Percentiles rank a stretch among this genome's conserved stretches.
phyloP scores from a whole-genome alignment of 202 grass and related monocot genomes.

The Schoenoplectus tabernaemontani region DNA sequence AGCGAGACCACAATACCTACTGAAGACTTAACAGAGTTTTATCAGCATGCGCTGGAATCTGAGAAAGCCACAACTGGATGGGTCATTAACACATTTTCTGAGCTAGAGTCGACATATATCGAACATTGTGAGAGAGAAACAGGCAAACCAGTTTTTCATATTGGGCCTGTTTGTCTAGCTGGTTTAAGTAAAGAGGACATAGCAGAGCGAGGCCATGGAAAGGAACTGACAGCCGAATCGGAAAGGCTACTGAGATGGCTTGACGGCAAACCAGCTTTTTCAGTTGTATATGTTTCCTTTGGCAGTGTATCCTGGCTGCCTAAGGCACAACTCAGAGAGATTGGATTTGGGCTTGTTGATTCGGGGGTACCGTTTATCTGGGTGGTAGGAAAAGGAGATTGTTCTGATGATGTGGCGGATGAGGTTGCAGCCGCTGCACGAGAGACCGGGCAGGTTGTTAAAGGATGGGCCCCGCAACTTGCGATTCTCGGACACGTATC shows the following conservation, averaged over 20 bases:
- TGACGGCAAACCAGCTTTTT: conserved; percentile 34
- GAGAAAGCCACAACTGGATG: conserved; percentile 44
- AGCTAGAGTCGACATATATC: conserved; percentile 42
- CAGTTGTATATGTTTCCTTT: conserved; percentile 70
- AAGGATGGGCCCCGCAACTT: conserved; percentile 61
- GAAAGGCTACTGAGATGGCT: conserved; percentile 41
- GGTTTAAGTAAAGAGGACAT: conserved; percentile 32
- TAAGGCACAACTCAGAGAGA: conserved; percentile 38
- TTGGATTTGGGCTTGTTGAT: conserved; percentile 44
- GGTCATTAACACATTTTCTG: conserved; percentile 59
- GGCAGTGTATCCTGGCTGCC: conserved; percentile 51
- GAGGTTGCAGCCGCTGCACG: not conserved
- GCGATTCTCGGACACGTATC: conserved; percentile 49
- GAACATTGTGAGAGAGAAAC: conserved; percentile 44
- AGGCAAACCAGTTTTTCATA: conserved; percentile 39
- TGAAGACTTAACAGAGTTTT: conserved; percentile 27
- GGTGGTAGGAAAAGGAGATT: conserved; percentile 37
- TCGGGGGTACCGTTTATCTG: conserved; percentile 52
- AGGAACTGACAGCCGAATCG: not conserved
- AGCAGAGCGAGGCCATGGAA: conserved; percentile 26
- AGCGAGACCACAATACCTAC: conserved; percentile 46
- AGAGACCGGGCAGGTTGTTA: conserved; percentile 25
- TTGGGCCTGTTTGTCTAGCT: conserved; percentile 50
- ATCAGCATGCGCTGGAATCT: conserved; percentile 25
- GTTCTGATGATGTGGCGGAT: conserved; percentile 7